Base-by-base conservation (phyloP, 345 rosid genomes). In the Cardamine occulta region DNA sequence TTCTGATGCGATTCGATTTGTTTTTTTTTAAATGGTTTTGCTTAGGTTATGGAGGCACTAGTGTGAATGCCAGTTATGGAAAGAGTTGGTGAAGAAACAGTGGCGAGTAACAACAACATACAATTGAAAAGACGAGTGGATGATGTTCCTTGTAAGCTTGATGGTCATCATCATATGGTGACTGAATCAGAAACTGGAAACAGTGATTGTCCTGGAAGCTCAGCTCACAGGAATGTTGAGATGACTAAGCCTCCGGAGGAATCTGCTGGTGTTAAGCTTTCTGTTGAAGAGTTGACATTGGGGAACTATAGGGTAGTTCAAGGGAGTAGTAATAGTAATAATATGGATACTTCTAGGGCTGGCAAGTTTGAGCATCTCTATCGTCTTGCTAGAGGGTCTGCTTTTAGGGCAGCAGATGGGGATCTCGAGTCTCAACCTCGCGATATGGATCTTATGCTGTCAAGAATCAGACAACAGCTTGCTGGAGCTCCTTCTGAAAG, bases 201-300 rank as follows among this genome's bases (percentile, higher is more conserved):
- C 32, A 64, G 51, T 32, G 82, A 80, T 47, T 85, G 80, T 81
- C 74, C 80, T 7, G 76, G 74, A 45, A 81, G 76, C 72, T 79
- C 83, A 10, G 64, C 55, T 15, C 76, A 69, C 68, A 72, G 70
- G 66, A 74, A 26, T 68, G 21, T 60, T 8, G 82, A 68, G 65
- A 21, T 63, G 2, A 66, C 61, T 37, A 79, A 63, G 76, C 47
- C 66, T 66, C 76, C 72, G 8, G 84, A 66, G 4, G 80, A 81
- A 32, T 34, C 79, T 42, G 54, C 58, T 5, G 80, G 60, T 10
- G 65, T 66, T 3, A 81, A 73, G 64, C 19, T 59, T 11, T 72
- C 63, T 9, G 81, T 88, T 58, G 85, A 81, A 66, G 88, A 88
- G 63, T 37, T 84, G 74, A 83, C 86, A 0, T 65, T 75, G 58